phyloP scores from a whole-genome alignment of 2,329 filamentous ascomycete genomes.

The Aspergillus eucalypticola region DNA sequence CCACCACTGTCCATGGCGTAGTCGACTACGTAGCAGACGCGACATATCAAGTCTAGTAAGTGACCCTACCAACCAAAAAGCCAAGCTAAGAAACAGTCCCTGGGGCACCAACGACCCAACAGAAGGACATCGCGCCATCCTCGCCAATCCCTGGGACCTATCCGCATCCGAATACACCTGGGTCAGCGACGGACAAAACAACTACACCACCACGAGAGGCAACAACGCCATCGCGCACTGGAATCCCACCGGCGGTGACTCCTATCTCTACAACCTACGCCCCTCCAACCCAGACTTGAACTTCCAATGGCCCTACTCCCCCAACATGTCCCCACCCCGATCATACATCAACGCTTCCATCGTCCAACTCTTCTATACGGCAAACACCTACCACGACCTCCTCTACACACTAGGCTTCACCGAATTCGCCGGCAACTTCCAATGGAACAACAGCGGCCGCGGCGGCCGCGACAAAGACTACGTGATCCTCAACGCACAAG shows the following conservation, averaged over 20 bases:
- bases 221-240: conserved; percentile 20
- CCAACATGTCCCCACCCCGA: conserved; percentile 3
- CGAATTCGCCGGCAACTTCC: conserved; percentile 20
- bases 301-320: conserved; percentile 15
- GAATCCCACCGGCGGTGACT: conserved; percentile 12
- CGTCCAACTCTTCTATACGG: conserved; percentile 21
- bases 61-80: background rate
- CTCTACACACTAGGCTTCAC: conserved; percentile 17
- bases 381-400: conserved; percentile 22
- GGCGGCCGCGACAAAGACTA: conserved; percentile 17
- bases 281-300: conserved; percentile 8
- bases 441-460: conserved; percentile 13
- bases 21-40: conserved; percentile 19
- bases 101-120: conserved; percentile 19
- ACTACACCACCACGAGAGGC: conserved; percentile 17
- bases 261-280: conserved; percentile 14
- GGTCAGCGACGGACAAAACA: conserved; percentile 12
- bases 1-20: conserved; percentile 14
- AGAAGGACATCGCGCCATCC: conserved; percentile 12
- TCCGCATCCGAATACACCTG: conserved; percentile 17
- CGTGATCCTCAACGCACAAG: conserved; percentile 21
- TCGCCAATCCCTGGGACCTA: conserved; percentile 17
- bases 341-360: conserved; percentile 20
- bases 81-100: conserved; percentile 3
- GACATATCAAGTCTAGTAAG: conserved; percentile 20